Evolutionary conservation across 2,329 filamentous ascomycete genomes (phyloP).

Genomic region (Penicillium concentricum): DNA sequence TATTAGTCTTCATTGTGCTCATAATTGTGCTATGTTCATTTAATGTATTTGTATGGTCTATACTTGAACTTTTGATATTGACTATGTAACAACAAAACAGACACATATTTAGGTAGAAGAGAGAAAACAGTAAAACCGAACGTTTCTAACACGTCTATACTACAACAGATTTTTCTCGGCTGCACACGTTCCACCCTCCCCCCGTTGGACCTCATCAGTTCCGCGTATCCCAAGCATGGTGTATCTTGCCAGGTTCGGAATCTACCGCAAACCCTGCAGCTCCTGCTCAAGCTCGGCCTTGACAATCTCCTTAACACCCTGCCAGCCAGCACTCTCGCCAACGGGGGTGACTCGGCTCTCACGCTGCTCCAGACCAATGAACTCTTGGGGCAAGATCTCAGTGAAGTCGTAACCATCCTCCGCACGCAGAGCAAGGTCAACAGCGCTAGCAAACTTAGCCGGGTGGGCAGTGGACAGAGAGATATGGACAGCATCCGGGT

Average conservation of each 20-base stretch:
- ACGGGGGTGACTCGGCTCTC: background rate
- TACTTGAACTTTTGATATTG: background rate
- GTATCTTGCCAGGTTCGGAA: background rate
- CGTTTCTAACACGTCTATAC: background rate
- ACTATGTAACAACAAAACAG: background rate
- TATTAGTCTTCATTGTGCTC: background rate
- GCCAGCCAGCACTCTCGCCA: background rate
- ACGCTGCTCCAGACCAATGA: conserved; percentile 72
- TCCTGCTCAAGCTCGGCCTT: background rate
- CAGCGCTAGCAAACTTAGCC: conserved; percentile 86
- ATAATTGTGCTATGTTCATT: background rate
- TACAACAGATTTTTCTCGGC: background rate
- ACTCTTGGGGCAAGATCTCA: conserved; percentile 76
- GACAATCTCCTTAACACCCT: conserved; percentile 1
- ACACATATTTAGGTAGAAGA: background rate
- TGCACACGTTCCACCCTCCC: background rate
- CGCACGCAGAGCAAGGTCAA: conserved; percentile 72
- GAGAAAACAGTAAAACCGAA: background rate
- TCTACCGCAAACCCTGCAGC: background rate
- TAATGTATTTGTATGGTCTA: background rate
- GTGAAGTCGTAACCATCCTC: conserved; percentile 74
- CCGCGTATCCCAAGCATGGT: too few species aligned
- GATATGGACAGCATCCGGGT: conserved; percentile 63
- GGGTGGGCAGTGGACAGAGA: conserved; percentile 91
- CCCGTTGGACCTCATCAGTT: background rate